Percentiles rank a stretch among this genome's conserved stretches.
Conservation (phyloP, 352 stramenopile genomes). For the Plasmopara halstedii region DNA sequence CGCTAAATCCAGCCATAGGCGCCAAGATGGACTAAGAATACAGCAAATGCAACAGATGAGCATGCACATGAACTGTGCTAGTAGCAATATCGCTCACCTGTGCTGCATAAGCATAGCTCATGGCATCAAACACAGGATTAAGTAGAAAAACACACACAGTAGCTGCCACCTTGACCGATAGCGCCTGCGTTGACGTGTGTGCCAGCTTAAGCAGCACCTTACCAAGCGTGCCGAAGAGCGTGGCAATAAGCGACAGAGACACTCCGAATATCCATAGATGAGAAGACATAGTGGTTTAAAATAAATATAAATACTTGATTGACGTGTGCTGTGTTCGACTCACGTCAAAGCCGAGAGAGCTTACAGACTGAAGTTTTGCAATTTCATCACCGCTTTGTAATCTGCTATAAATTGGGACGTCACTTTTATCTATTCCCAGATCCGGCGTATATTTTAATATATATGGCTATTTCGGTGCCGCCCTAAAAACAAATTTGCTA, state of each 20-base stretch:
- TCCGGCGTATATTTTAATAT: too few species aligned
- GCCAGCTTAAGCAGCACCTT: conserved; percentile 85
- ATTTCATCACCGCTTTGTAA: too few species aligned
- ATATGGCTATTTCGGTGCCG: too few species aligned
- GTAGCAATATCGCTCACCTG: conserved; percentile 36
- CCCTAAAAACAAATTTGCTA: too few species aligned
- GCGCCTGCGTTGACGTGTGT: conserved; percentile 52
- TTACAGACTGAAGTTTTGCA: too few species aligned
- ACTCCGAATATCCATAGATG: conserved; percentile 71
- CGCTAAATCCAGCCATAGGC: conserved; percentile 81
- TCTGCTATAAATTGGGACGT: too few species aligned
- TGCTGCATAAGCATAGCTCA: conserved; percentile 79
- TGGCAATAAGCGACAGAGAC: conserved; percentile 69
- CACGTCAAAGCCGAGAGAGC: too few species aligned
- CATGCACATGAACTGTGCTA: conserved; percentile 4
- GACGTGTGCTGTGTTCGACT: too few species aligned
- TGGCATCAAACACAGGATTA: conserved; percentile 81
- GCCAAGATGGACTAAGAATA: conserved; percentile 65
- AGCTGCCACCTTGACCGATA: conserved; percentile 54
- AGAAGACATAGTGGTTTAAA: conserved; percentile 21
- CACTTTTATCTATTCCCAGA: too few species aligned
- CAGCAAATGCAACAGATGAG: conserved; percentile 11
- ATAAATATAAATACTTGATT: conserved; percentile 14
- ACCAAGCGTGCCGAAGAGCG: conserved; percentile 77
- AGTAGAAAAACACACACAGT: conserved; percentile 77